Conservation (phyloP, 2,329 filamentous ascomycete species). For the Trichothecium roseum region DNA sequence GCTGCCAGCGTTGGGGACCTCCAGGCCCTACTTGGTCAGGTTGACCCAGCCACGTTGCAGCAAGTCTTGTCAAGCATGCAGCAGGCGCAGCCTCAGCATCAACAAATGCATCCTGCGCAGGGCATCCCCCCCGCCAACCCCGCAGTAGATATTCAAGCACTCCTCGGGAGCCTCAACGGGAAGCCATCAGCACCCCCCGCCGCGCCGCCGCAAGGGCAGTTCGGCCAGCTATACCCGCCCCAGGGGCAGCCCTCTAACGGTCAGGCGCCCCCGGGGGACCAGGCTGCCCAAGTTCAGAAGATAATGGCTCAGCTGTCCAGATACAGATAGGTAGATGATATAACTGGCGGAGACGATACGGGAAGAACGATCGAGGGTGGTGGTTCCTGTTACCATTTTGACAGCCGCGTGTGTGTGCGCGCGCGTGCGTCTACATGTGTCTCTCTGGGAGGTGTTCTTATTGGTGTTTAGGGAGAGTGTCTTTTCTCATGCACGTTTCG, state of each 20-base stretch:
- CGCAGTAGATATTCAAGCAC: constrained; percentile 30
- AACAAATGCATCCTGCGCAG: constrained; percentile 7
- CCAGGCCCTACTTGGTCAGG: constrained; percentile 52
- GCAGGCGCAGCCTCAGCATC: constrained; percentile 9
- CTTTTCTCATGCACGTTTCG: no score
- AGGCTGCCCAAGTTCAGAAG: constrained; percentile 52
- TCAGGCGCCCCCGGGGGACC: constrained; percentile 16
- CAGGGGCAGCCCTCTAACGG: constrained; percentile 12
- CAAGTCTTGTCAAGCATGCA: constrained; percentile 54
- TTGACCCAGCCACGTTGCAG: constrained; percentile 63
- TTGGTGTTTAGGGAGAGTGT: no score
- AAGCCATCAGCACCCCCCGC: constrained; percentile 12
- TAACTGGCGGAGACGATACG: no score
- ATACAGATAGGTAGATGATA: constrained; percentile 1
- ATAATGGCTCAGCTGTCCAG: constrained; percentile 57
- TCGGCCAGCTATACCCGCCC: constrained; percentile 18
- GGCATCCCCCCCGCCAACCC: background rate
- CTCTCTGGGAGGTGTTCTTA: no score
- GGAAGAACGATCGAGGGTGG: no score
- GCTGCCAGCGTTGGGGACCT: constrained; percentile 37
- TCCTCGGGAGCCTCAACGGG: constrained; percentile 29
- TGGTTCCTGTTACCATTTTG: no score
- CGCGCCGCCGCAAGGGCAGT: constrained; percentile 13
- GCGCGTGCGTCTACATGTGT: no score
- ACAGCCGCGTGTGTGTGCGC: no score